These are phyloP conservation scores for Aspergillus egyptiacus DNA, from an alignment of 495 filamentous ascomycete genomes.

Conservation along the genomic window DNA sequence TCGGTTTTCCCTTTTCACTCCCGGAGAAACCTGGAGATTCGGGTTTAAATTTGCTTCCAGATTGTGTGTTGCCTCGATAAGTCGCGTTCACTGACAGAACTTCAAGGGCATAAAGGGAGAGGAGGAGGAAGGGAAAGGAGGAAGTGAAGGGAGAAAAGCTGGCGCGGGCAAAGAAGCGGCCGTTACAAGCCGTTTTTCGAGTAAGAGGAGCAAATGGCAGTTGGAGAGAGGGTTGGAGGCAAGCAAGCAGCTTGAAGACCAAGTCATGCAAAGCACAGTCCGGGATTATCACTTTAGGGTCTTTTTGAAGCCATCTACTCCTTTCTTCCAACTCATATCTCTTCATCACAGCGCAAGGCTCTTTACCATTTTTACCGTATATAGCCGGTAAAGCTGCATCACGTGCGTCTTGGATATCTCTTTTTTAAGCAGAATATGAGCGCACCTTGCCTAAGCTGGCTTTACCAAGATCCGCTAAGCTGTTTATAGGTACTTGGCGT, in stretches of 20 bases:
- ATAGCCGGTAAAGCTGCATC: conserved; percentile 3
- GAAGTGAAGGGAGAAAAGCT: conserved; percentile 4
- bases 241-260: conserved; percentile 10
- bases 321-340: neutral
- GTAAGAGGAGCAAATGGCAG: conserved; percentile 2
- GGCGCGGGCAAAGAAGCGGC: conserved; percentile 9
- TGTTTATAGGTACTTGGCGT: no score
- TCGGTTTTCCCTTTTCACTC: neutral
- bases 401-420: neutral
- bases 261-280: neutral
- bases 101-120: conserved; percentile 2
- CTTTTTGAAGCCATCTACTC: conserved; percentile 18
- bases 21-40: neutral
- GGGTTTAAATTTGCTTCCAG: neutral
- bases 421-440: no score
- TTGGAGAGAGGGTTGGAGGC: neutral
- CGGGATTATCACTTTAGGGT: neutral
- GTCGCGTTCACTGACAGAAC: conserved; percentile 4
- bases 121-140: conserved; percentile 5
- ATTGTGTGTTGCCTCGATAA: neutral
- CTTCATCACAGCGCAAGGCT: conserved; percentile 10
- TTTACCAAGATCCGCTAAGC: no score
- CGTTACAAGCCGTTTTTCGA: conserved; percentile 20
- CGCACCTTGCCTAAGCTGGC: no score
- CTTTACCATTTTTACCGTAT: conserved; percentile 17